Evolutionary conservation across 1,139 yeast genomes (phyloP), one percentile per base, ranked within the genome.

Genomic region (Saccharomyces hybrid): DNA sequence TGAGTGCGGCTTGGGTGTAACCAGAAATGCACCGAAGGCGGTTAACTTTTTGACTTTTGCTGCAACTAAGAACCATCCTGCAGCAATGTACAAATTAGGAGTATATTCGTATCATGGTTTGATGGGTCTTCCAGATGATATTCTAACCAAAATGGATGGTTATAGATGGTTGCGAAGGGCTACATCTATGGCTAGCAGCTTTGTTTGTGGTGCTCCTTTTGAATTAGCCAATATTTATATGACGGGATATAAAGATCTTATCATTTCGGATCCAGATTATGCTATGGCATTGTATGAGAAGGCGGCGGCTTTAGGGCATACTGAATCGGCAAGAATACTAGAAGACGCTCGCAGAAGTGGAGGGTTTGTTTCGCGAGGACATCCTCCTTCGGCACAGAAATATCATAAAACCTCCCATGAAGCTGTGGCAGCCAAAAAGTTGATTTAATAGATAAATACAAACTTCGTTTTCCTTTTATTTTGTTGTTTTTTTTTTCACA

Each of bases 61-160:
- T 0, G 95, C 97, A 0, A 78, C 89, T 27, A 85, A 84, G 64
- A 87, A 87, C 65, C 97, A 91, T 67, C 88, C 96, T 0, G 91
- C 95, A 16, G 96, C 97, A 9, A 88, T 90, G 95, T 85, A 85
- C 72, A 86, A 90, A 65, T 76, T 89, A 59, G 97, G 97, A 5
- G 77, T 88, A 51, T 89, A 90, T 59, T 85, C 88, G 48, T 90
- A 85, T 68, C 81, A 88, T 66, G 83, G 88, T 13, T 77, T 87
- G 60, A 83, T 90, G 88, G 96, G 97, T 1, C 69, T 90, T 50
- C 75, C 84, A 7, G 79, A 80, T 59, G 83, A 80, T 61, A 74
- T 82, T 38, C 81, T 79, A 56, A 83, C 87, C 31, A 86, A 88
- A 64, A 86, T 84, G 65, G 81, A 82, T 64, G 97, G 97, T 50